A percentile compares a stretch with the other conserved stretches of the same genome.
Conservation (phyloP, 1,284 basidiomycete species). For the Ganoderma resinaceum region DNA sequence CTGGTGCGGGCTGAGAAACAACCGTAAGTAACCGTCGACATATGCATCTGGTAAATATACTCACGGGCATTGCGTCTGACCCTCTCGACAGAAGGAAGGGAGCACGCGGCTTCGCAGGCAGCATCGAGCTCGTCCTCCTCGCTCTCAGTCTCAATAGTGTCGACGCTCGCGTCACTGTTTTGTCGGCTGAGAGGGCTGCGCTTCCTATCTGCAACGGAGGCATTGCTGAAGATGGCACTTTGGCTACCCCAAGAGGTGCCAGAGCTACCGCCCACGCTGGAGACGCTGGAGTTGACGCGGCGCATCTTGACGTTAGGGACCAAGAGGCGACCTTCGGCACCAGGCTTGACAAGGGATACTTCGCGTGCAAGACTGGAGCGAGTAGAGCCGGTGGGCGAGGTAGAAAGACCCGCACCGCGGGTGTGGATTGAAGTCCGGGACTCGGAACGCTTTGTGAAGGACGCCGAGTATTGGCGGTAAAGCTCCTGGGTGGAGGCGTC, state of each 20-base stretch:
- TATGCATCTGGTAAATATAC: neutral
- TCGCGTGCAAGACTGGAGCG: conserved; percentile 44
- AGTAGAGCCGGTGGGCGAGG: conserved; percentile 42
- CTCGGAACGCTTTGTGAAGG: conserved; percentile 58
- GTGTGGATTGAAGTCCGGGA: conserved; percentile 50
- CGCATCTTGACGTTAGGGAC: conserved; percentile 68
- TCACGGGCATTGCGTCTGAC: conserved; percentile 41
- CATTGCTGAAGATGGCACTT: conserved; percentile 21
- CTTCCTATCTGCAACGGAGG: conserved; percentile 28
- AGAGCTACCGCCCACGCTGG: conserved; percentile 34
- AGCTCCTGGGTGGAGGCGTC: conserved; percentile 46
- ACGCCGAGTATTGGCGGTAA: conserved; percentile 59
- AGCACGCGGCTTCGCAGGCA: conserved; percentile 20
- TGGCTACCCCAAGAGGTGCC: conserved; percentile 32
- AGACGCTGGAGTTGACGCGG: conserved; percentile 40
- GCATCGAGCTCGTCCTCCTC: conserved; percentile 37
- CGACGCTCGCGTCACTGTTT: conserved; percentile 41
- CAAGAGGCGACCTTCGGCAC: conserved; percentile 68
- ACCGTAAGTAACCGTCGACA: conserved; percentile 20
- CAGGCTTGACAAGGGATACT: conserved; percentile 58
- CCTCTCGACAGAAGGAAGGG: conserved; percentile 34
- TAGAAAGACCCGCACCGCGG: conserved; percentile 34
- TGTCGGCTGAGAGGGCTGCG: conserved; percentile 51
- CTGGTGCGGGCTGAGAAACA: conserved; percentile 60
- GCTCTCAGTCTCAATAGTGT: conserved; percentile 45